These are phyloP conservation scores for Dictyostelium brefeldianum DNA, from an alignment of 78 protist genomes.

Conservation along the genomic window DNA sequence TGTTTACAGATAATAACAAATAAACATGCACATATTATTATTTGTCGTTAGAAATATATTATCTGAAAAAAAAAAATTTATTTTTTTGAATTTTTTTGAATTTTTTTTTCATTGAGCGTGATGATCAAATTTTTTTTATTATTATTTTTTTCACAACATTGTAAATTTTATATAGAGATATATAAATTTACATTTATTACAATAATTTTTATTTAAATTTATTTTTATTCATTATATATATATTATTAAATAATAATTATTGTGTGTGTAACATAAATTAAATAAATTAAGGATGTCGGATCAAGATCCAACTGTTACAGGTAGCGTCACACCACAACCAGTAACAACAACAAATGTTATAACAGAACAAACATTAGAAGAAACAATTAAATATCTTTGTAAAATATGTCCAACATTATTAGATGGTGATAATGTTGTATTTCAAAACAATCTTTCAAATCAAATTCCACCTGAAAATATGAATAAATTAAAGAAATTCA, in stretches of 20 bases:
- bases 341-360: not conserved
- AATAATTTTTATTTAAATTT: no score
- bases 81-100: not conserved
- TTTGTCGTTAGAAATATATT: no score
- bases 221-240: no score
- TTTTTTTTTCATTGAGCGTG: conserved; percentile 12
- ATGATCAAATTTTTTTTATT: not conserved
- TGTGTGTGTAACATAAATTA: no score
- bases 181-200: no score
- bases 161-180: no score
- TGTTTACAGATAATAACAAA: no score
- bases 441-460: conserved; percentile 25
- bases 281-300: not conserved
- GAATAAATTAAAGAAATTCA: conserved; percentile 41
- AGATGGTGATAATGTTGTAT: conserved; percentile 51
- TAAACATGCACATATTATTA: no score
- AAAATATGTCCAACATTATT: conserved; percentile 65
- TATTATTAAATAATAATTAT: no score
- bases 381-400: conserved; percentile 44
- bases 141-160: not conserved
- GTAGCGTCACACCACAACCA: not conserved
- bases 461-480: conserved; percentile 11
- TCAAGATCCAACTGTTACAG: not conserved
- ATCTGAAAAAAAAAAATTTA: no score
- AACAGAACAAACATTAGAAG: conserved; percentile 26